Evolutionary conservation across 257 asterid species (phyloP).

Genomic region (Ligustrum vulgare): DNA sequence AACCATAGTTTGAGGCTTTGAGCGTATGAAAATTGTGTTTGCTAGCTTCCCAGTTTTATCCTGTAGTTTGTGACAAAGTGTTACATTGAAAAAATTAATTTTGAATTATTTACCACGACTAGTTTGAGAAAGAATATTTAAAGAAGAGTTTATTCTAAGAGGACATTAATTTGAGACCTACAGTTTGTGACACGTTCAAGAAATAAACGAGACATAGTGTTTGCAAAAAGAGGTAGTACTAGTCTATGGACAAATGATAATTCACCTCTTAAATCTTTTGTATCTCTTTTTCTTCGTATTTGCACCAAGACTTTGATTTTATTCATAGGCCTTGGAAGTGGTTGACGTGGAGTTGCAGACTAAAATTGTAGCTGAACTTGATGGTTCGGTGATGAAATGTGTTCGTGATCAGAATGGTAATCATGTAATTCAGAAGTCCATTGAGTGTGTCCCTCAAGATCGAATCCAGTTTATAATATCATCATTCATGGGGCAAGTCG

Average conservation of each 20-base stretch:
- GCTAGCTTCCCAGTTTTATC: not conserved
- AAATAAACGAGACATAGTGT: not conserved
- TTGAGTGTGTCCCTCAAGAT: conserved; percentile 76
- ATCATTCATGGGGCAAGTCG: conserved; percentile 77
- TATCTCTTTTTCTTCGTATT: conserved; percentile 1
- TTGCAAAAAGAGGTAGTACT: not conserved
- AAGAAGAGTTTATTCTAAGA: not conserved
- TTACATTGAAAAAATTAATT: not conserved
- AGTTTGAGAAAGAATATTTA: not conserved
- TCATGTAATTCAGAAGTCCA: conserved; percentile 89
- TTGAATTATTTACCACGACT: not conserved
- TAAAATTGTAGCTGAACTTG: conserved; percentile 71
- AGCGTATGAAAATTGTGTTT: not conserved
- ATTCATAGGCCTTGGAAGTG: conserved; percentile 82
- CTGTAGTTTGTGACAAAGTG: not conserved
- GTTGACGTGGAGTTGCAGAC: conserved; percentile 64
- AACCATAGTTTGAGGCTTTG: not conserved
- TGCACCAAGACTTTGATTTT: not conserved
- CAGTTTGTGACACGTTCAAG: not conserved
- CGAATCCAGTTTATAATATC: conserved; percentile 62
- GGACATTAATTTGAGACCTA: not conserved
- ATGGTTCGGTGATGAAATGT: conserved; percentile 85
- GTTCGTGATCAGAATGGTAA: conserved; percentile 90
- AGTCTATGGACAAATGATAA: not conserved
- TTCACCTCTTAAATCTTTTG: not conserved